A percentile compares a stretch with the other conserved stretches of the same genome.
Conservation (phyloP, 495 filamentous ascomycete genomes). For the Chlorociboria aeruginascens region DNA sequence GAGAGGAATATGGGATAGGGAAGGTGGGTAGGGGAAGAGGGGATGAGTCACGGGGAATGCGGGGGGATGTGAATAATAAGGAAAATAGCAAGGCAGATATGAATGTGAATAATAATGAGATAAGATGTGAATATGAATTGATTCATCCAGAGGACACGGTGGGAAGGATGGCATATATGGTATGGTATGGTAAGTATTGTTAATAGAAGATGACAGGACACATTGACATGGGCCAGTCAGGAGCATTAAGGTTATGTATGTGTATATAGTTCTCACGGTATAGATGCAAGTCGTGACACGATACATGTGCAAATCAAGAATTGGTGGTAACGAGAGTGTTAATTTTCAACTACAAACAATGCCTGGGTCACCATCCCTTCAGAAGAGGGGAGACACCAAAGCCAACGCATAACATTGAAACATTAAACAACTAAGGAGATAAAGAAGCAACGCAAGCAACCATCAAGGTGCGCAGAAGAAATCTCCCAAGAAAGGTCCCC, state of each 20-base stretch:
- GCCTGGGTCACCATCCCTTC: slow-evolving; percentile 21
- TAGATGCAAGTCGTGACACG: not conserved
- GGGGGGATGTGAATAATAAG: not conserved
- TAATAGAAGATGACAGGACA: too few relatives aligned
- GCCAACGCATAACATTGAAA: slow-evolving; percentile 4
- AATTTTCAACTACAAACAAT: slow-evolving; percentile 3
- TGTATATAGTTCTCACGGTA: not conserved
- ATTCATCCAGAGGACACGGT: too few relatives aligned
- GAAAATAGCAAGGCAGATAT: too few relatives aligned
- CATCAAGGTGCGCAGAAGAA: slow-evolving; percentile 6
- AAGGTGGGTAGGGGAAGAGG: not conserved
- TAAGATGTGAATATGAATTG: too few relatives aligned
- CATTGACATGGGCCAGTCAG: too few relatives aligned
- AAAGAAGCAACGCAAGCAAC: not conserved
- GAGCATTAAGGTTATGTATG: too few relatives aligned
- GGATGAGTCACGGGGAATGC: not conserved
- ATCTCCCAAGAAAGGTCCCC: not conserved
- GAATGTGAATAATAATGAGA: too few relatives aligned
- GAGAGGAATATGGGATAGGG: not conserved
- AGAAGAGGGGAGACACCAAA: slow-evolving; percentile 20
- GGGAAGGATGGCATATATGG: too few relatives aligned
- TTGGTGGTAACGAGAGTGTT: not conserved
- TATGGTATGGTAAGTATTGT: too few relatives aligned
- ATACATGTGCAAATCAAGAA: not conserved
- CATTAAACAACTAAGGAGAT: slow-evolving; percentile 1